These are phyloP conservation scores for Citrus inodora DNA, from an alignment of 345 rosid genomes.

Conservation along the genomic window DNA sequence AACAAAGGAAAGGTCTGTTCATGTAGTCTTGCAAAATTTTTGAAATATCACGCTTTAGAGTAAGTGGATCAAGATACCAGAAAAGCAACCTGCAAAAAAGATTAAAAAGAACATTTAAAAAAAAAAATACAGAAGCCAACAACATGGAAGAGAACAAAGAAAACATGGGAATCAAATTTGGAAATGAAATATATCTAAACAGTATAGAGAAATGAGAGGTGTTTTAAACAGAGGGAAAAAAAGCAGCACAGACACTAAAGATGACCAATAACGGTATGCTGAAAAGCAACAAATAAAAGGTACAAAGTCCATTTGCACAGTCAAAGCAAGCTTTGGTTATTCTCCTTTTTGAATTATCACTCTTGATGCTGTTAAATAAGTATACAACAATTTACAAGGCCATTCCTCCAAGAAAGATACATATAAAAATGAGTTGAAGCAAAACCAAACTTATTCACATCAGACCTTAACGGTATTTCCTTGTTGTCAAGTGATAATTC, in stretches of 20 bases:
- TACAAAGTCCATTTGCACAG: background rate
- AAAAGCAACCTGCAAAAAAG: conserved; percentile 49
- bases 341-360: background rate
- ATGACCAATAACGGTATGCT: background rate
- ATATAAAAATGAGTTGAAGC: background rate
- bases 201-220: background rate
- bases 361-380: background rate
- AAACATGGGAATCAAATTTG: background rate
- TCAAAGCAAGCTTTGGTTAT: background rate
- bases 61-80: conserved; percentile 69
- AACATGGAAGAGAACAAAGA: background rate
- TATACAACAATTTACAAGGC: background rate
- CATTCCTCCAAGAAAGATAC: background rate
- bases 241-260: background rate
- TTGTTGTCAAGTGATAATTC: conserved; percentile 33
- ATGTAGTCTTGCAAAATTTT: conserved; percentile 45
- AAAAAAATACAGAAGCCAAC: background rate
- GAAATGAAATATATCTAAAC: background rate
- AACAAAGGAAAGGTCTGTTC: conserved; percentile 67
- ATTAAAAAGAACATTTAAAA: background rate
- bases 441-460: conserved; percentile 3
- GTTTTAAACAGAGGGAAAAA: background rate
- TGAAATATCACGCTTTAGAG: conserved; percentile 55
- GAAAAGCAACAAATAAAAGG: background rate
- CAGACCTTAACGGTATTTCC: conserved; percentile 60